phyloP scores from a whole-genome alignment of 805 yeast genomes.

The Schizosaccharomyces osmophilus region DNA sequence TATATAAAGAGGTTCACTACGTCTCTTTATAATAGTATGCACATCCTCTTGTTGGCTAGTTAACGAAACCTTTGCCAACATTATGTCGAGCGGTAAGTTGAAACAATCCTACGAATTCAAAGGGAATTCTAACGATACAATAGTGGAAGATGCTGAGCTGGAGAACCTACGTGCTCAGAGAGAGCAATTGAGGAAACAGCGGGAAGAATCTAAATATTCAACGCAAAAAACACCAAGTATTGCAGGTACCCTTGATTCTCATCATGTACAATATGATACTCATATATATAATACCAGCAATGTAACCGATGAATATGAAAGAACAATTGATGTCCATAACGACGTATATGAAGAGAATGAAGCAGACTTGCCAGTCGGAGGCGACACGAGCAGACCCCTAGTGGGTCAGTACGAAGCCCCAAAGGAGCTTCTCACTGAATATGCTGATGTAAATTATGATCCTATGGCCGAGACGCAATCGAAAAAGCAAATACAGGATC shows the following conservation, averaged over 20 bases:
- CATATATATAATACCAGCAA: neutral
- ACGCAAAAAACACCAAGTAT: neutral
- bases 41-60: no score
- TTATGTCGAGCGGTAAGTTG: neutral
- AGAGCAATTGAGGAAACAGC: neutral
- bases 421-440: slow-evolving; percentile 14
- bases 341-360: slow-evolving; percentile 3
- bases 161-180: neutral
- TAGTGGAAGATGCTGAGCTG: neutral
- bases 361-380: neutral
- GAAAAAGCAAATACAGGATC: slow-evolving; percentile 11
- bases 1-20: no score
- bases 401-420: slow-evolving; percentile 21
- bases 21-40: no score
- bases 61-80: neutral
- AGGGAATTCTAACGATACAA: neutral
- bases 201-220: neutral
- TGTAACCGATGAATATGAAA: slow-evolving; percentile 4
- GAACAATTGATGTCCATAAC: slow-evolving; percentile 3
- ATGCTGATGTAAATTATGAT: slow-evolving; percentile 12
- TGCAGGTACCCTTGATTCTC: neutral
- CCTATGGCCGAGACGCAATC: slow-evolving; percentile 9
- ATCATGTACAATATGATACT: neutral
- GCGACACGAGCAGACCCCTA: slow-evolving; percentile 6
- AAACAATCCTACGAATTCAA: neutral